Evolutionary conservation across 257 asterid species (phyloP), one percentile per base, ranked within the genome.

Genomic region (Ajuga chamaepitys): DNA sequence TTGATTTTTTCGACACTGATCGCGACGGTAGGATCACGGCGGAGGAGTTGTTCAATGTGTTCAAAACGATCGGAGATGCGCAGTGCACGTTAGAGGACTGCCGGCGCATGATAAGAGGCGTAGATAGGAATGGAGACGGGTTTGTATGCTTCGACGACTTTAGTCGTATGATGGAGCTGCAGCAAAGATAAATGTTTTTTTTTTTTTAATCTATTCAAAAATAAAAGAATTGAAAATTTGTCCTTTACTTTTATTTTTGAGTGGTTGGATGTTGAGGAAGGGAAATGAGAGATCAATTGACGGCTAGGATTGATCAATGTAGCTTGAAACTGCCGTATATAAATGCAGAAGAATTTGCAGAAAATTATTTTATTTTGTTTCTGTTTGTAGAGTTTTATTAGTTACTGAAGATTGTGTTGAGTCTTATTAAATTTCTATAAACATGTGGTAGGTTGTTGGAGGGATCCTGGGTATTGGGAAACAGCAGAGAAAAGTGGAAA

Each of bases 111-210:
- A 91, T 91, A 58, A 63, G 65, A 14, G 87, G 88, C 1, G 98
- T 87, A 7, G 90, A 86, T 58, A 77, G 70, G 17, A 86, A 83
- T 13, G 90, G 95, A 8, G 98, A 85, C 37, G 96, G 96, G n/a
- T 88, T 88, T 77, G 98, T 91, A 8, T 86, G 96, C 83, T 86
- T 86, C 73, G 94, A 83, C 64, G 98, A 91, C 76, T 91, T 91
- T 41, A 30, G 82, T 14, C 85, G 75, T 66, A 86, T 91, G 97
- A 90, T 90, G 97, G 93, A 76, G 17, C 82, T 75, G 65, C 73
- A 46, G 60, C 85, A 76, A 68, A 32, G 82, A 71, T 79, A 64
- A 74, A 58, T n/a, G 18, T 55, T 54, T 68, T 50, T 4, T 18
- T 34, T n/a, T 28, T 42, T 58, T 62, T 71, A 28, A 9, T 58